Conservation (phyloP, 495 filamentous ascomycete genomes). For the Xylaria flabelliformis region DNA sequence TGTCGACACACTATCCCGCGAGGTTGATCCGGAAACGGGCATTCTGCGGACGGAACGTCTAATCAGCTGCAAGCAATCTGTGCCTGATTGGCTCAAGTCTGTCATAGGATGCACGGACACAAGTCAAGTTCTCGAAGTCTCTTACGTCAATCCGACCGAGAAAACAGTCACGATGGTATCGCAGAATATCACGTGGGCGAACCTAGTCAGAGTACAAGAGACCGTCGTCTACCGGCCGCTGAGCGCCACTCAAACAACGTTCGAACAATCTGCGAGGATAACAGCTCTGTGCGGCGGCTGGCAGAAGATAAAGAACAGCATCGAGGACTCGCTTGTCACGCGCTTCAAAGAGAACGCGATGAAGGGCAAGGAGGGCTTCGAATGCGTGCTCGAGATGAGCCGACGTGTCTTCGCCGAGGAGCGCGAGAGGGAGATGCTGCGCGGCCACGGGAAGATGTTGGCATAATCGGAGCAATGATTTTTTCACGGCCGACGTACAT, state of each 20-base stretch:
- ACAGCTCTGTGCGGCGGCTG: slow-evolving; percentile 94
- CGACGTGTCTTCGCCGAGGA: slow-evolving; percentile 91
- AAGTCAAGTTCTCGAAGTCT: slow-evolving; percentile 91
- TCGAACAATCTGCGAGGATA: slow-evolving; percentile 87
- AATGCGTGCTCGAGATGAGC: slow-evolving; percentile 92
- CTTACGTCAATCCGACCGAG: slow-evolving; percentile 81
- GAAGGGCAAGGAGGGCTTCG: slow-evolving; percentile 90
- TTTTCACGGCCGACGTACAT: slow-evolving; percentile 10
- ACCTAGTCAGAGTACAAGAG: slow-evolving; percentile 86
- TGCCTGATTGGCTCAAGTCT: slow-evolving; percentile 82
- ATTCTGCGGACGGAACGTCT: slow-evolving; percentile 96
- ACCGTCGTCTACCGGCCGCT: slow-evolving; percentile 83
- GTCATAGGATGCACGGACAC: slow-evolving; percentile 74
- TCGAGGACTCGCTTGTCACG: slow-evolving; percentile 89
- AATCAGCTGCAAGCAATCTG: slow-evolving; percentile 91
- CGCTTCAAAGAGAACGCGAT: slow-evolving; percentile 89
- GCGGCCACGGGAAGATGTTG: slow-evolving; percentile 35
- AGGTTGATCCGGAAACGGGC: slow-evolving; percentile 80
- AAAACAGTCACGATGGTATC: slow-evolving; percentile 95
- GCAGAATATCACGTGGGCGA: slow-evolving; percentile 87
- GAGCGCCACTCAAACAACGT: slow-evolving; percentile 70
- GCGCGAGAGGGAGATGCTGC: slow-evolving; percentile 63
- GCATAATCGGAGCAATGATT: slow-evolving; percentile 18
- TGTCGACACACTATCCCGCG: slow-evolving; percentile 87
- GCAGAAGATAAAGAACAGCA: slow-evolving; percentile 91